phyloP scores from a whole-genome alignment of 495 filamentous ascomycete genomes.

The Podospora appendiculata region DNA sequence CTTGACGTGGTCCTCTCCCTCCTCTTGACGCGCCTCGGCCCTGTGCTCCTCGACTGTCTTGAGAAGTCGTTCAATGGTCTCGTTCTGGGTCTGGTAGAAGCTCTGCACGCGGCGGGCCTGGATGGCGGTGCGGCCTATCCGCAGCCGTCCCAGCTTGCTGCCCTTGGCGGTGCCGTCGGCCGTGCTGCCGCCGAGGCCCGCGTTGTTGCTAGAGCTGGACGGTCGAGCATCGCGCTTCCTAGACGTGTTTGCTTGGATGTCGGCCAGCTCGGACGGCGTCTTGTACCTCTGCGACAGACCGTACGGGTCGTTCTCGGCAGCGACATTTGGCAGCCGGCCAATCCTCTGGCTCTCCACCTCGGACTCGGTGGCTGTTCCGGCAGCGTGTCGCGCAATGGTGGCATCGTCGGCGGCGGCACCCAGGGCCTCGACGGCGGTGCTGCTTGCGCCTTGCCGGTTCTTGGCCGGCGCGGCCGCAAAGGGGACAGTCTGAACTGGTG shows the following conservation, averaged over 20 bases:
- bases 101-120: slow-evolving; percentile 60
- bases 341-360: slow-evolving; percentile 63
- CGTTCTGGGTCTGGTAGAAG: slow-evolving; percentile 90
- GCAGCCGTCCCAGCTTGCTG: slow-evolving; percentile 8
- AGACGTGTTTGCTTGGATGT: slow-evolving; percentile 75
- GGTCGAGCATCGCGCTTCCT: slow-evolving; percentile 54
- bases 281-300: slow-evolving; percentile 74
- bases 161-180: slow-evolving; percentile 28
- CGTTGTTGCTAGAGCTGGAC: slow-evolving; percentile 3
- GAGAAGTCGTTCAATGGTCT: slow-evolving; percentile 83
- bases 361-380: slow-evolving; percentile 38
- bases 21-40: slow-evolving; percentile 68
- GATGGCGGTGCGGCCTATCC: slow-evolving; percentile 28
- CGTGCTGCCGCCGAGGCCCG: slow-evolving; percentile 17
- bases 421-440: slow-evolving; percentile 39
- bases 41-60: slow-evolving; percentile 91
- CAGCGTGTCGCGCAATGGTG: slow-evolving; percentile 38
- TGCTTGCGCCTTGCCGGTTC: slow-evolving; percentile 17
- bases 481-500: slow-evolving; percentile 4
- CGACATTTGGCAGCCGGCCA: slow-evolving; percentile 37
- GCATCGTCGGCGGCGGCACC: slow-evolving; percentile 35
- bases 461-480: slow-evolving; percentile 15
- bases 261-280: slow-evolving; percentile 64
- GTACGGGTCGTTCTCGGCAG: slow-evolving; percentile 67
- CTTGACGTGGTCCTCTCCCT: slow-evolving; percentile 71